phyloP scores from a whole-genome alignment of 73 alveolate genomes.

The Paramecium primaurelia region DNA sequence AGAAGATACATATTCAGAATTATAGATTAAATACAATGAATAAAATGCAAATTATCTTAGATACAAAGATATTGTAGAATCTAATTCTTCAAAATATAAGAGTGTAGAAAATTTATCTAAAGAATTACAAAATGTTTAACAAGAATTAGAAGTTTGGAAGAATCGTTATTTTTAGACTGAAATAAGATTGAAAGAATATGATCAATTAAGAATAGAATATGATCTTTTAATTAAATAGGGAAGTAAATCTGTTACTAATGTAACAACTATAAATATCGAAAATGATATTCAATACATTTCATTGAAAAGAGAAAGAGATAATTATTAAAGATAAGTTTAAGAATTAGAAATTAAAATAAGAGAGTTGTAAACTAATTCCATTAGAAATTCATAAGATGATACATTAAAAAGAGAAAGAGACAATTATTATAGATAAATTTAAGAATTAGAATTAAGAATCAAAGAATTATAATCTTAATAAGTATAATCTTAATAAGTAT shows the following conservation, averaged over 20 bases:
- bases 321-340: neutral
- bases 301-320: conserved; percentile 8
- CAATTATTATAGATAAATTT: neutral
- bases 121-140: neutral
- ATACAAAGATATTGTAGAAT: neutral
- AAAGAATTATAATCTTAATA: neutral
- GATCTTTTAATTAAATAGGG: neutral
- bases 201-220: conserved; percentile 14
- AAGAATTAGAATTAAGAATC: neutral
- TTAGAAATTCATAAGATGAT: neutral
- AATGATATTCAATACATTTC: neutral
- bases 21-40: neutral
- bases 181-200: conserved; percentile 22
- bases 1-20: neutral
- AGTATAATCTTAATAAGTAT: neutral
- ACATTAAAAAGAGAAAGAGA: neutral
- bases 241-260: neutral
- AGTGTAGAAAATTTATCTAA: neutral
- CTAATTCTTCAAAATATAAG: neutral
- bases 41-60: neutral
- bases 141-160: conserved; percentile 43
- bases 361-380: neutral
- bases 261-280: neutral
- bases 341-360: conserved; percentile 27
- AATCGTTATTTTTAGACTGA: conserved; percentile 37